Conservation (phyloP, 495 filamentous ascomycete genomes). For the Neurospora intermedia region DNA sequence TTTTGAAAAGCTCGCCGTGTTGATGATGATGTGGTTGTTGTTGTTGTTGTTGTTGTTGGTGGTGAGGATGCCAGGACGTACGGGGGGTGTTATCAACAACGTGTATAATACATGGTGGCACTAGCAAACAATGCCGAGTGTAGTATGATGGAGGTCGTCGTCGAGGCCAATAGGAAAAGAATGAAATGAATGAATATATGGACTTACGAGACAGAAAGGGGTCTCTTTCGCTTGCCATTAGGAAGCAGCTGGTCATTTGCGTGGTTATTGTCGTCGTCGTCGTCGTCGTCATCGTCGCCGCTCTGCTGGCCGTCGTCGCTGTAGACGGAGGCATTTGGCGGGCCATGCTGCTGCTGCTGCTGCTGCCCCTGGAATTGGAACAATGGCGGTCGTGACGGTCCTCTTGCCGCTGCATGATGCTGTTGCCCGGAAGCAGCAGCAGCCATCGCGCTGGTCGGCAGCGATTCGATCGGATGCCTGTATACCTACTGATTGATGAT, state of each 20-base stretch:
- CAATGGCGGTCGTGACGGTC: slow-evolving; percentile 1
- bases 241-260: slow-evolving; percentile 29
- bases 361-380: slow-evolving; percentile 3
- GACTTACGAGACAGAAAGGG: slow-evolving; percentile 48
- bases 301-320: slow-evolving; percentile 27
- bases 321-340: slow-evolving; percentile 2
- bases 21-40: not conserved
- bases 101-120: not conserved
- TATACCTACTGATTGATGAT: not conserved
- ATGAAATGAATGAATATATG: too few species aligned
- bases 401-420: slow-evolving; percentile 4
- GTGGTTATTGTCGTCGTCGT: slow-evolving; percentile 29
- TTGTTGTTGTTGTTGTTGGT: not conserved
- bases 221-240: slow-evolving; percentile 42
- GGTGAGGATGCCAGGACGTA: not conserved
- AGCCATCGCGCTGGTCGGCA: slow-evolving; percentile 9
- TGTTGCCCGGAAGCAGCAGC: slow-evolving; percentile 8
- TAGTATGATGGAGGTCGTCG: not conserved
- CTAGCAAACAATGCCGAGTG: not conserved
- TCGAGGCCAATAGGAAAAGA: not conserved
- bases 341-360: slow-evolving; percentile 5
- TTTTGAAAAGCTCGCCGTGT: not conserved
- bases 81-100: not conserved
- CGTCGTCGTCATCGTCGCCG: slow-evolving; percentile 25
- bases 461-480: not conserved